These are phyloP conservation scores for Fulvia fulva DNA, from an alignment of 2,329 filamentous ascomycete species.

Conservation along the genomic window DNA sequence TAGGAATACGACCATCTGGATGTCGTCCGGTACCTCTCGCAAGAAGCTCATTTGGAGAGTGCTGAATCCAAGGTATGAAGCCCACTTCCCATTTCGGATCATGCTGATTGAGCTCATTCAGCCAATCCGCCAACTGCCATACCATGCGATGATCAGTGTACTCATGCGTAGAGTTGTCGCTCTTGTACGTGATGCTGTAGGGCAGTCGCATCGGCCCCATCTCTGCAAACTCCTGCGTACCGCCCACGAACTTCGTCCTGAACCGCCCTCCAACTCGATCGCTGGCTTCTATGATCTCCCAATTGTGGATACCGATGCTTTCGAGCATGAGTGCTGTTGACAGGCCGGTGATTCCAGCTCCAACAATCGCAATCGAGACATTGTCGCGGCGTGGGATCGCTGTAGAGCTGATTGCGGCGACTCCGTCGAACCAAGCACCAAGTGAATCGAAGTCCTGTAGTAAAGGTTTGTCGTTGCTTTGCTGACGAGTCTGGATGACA, in stretches of 20 bases:
- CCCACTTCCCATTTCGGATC: no score
- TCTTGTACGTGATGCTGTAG: no score
- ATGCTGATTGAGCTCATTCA: no score
- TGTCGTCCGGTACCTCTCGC: no score
- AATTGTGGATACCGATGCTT: conserved; percentile 54
- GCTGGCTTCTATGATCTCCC: conserved; percentile 58
- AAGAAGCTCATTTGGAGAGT: no score
- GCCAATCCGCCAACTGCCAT: no score
- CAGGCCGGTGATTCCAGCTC: conserved; percentile 61
- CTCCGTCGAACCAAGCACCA: conserved; percentile 63
- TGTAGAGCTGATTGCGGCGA: conserved; percentile 35
- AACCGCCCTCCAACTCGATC: conserved; percentile 62
- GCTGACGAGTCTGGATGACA: no score
- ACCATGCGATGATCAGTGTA: conserved; percentile 45
- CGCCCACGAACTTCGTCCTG: conserved; percentile 57
- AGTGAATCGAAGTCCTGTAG: conserved; percentile 37
- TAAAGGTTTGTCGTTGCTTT: neutral
- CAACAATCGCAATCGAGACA: conserved; percentile 54
- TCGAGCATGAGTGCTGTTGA: conserved; percentile 51
- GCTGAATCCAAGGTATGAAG: no score
- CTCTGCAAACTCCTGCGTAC: conserved; percentile 62
- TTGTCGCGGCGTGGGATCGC: neutral
- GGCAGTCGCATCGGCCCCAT: conserved; percentile 63
- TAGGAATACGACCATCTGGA: no score
- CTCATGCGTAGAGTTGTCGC: no score